Conservation (phyloP, 768 basidiomycete species). For the Termitomyces sp. region DNA sequence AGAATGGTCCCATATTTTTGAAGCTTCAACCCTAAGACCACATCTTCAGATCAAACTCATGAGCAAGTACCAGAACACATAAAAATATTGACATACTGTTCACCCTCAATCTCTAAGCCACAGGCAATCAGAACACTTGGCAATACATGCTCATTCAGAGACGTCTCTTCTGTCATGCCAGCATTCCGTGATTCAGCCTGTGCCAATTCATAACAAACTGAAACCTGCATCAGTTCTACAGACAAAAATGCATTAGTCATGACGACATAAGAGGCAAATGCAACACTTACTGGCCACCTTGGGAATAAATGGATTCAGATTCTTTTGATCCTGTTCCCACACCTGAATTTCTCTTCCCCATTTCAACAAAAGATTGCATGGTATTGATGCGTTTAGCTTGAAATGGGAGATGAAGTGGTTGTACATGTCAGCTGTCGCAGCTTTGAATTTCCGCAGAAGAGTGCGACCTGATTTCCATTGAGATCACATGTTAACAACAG, state of each 20-base stretch:
- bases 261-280: neutral
- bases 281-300: conserved; percentile 6
- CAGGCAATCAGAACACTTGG: conserved; percentile 3
- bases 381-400: conserved; percentile 5
- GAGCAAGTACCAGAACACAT: neutral
- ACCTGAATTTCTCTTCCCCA: conserved; percentile 10
- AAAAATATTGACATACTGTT: conserved; percentile 11
- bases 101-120: conserved; percentile 14
- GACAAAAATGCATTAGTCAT: neutral
- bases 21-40: conserved; percentile 1
- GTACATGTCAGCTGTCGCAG: neutral
- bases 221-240: neutral
- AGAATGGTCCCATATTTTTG: neutral
- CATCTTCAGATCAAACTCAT: neutral
- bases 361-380: neutral
- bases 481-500: neutral
- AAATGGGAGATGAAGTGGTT: conserved; percentile 1
- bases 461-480: neutral
- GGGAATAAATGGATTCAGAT: conserved; percentile 7
- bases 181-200: neutral
- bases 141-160: conserved; percentile 1
- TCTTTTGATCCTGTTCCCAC: conserved; percentile 10
- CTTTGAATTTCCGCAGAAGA: conserved; percentile 7
- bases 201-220: neutral
- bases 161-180: neutral